Evolutionary conservation across 1,139 yeast genomes (phyloP).

Genomic region (Saccharomyces hybrid): DNA sequence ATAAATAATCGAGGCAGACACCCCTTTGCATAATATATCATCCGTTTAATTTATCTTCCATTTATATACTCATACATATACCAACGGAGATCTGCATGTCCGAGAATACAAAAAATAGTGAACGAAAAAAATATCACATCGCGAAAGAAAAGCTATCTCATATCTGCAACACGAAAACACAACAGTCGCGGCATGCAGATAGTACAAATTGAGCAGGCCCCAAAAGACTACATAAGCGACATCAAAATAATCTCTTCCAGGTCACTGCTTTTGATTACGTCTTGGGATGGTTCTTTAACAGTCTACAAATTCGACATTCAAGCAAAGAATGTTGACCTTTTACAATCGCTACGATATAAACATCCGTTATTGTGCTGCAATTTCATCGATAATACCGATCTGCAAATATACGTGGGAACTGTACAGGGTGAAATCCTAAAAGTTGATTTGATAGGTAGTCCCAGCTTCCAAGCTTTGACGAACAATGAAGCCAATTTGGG

Average conservation of each 20-base stretch:
- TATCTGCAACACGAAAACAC: background rate
- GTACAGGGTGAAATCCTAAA: slow-evolving; percentile 27
- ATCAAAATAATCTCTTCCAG: slow-evolving; percentile 11
- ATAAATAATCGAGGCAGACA: background rate
- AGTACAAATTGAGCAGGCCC: slow-evolving; percentile 9
- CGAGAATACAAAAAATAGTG: slow-evolving; percentile 2
- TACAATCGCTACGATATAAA: slow-evolving; percentile 11
- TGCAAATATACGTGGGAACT: slow-evolving; percentile 21
- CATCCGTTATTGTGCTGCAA: slow-evolving; percentile 19
- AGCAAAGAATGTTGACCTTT: slow-evolving; percentile 7
- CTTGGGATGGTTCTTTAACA: slow-evolving; percentile 29
- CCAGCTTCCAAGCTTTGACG: background rate
- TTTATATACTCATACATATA: background rate
- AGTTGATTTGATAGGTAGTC: slow-evolving; percentile 12
- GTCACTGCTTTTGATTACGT: slow-evolving; percentile 17
- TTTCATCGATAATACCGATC: slow-evolving; percentile 1
- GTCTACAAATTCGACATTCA: slow-evolving; percentile 14
- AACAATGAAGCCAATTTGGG: slow-evolving; percentile 14
- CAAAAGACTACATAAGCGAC: slow-evolving; percentile 27
- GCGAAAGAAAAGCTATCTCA: background rate
- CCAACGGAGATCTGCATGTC: slow-evolving; percentile 9
- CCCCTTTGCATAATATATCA: slow-evolving; percentile 2
- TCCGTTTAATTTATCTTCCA: background rate
- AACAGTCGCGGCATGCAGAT: background rate
- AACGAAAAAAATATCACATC: background rate